Percentiles rank a stretch among this genome's conserved stretches.
Evolutionary conservation across 257 asterid genomes (phyloP).

Genomic region (Nicotiana knightiana): DNA sequence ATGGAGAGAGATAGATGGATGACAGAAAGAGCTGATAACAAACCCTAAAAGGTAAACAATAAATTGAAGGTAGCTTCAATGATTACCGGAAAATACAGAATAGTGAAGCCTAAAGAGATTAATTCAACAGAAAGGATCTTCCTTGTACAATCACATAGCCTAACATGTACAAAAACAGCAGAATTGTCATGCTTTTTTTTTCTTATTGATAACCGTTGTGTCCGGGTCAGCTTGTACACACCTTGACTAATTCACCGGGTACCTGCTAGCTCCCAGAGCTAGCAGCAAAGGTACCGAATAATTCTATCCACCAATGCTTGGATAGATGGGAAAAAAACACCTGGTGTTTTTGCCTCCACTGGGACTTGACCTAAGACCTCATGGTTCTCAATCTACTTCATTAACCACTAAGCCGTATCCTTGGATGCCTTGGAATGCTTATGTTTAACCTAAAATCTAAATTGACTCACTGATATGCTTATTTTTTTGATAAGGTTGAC

Average conservation of each 20-base stretch:
- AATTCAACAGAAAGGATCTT: background rate
- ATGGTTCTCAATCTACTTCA: no score
- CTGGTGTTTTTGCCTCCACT: no score
- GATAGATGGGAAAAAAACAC: no score
- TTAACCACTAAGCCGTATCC: no score
- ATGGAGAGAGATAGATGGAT: background rate
- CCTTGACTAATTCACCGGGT: no score
- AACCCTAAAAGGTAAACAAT: background rate
- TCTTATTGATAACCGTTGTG: no score
- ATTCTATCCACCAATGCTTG: no score
- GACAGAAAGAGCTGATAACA: background rate
- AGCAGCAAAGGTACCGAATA: no score
- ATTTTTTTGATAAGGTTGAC: background rate
- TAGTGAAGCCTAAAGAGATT: background rate
- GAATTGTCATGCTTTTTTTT: background rate
- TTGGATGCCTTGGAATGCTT: background rate
- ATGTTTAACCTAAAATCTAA: background rate
- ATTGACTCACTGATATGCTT: background rate
- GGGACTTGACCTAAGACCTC: no score
- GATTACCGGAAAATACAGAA: background rate
- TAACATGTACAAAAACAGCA: background rate
- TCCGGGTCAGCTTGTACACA: no score
- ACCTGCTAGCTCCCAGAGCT: no score
- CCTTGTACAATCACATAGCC: background rate
- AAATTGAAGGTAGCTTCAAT: background rate